Percentiles rank a stretch among this genome's conserved stretches.
phyloP scores from a whole-genome alignment of 768 basidiomycete species.

The Lentinula sp. region DNA sequence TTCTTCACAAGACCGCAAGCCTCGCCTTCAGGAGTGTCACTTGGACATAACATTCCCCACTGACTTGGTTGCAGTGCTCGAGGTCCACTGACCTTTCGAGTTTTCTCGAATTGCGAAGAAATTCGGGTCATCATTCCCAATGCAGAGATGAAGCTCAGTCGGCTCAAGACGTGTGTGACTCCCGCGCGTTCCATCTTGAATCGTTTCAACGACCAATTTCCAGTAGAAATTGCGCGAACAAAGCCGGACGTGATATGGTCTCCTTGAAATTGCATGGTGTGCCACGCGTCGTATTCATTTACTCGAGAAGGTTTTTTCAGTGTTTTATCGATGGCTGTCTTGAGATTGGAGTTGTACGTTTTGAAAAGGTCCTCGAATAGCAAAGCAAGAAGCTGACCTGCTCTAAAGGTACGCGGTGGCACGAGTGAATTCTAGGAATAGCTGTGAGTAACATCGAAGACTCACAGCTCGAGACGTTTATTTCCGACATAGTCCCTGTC shows the following conservation, averaged over 20 bases:
- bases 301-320: conserved; percentile 94
- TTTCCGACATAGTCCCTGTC: conserved; percentile 99
- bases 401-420: conserved; percentile 39
- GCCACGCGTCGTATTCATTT: conserved; percentile 90
- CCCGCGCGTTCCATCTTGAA: conserved; percentile 99
- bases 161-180: conserved; percentile 94
- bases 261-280: conserved; percentile 93
- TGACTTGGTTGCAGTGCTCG: conserved; percentile 96
- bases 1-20: conserved; percentile 99
- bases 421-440: conserved; percentile 3
- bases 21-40: conserved; percentile 99
- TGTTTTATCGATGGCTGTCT: conserved; percentile 93
- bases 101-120: conserved; percentile 98
- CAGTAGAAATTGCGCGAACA: conserved; percentile 94
- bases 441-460: conserved; percentile 12
- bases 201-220: conserved; percentile 97
- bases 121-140: conserved; percentile 99
- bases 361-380: conserved; percentile 99
- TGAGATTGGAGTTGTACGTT: conserved; percentile 94
- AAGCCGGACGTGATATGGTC: conserved; percentile 95
- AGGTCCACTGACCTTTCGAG: conserved; percentile 96
- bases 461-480: conserved; percentile 95
- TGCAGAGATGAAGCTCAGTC: conserved; percentile 93
- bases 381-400: conserved; percentile 91
- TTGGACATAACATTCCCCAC: conserved; percentile 98